phyloP scores from a whole-genome alignment of 345 rosid species.

The Eucalyptus leucophloia region DNA sequence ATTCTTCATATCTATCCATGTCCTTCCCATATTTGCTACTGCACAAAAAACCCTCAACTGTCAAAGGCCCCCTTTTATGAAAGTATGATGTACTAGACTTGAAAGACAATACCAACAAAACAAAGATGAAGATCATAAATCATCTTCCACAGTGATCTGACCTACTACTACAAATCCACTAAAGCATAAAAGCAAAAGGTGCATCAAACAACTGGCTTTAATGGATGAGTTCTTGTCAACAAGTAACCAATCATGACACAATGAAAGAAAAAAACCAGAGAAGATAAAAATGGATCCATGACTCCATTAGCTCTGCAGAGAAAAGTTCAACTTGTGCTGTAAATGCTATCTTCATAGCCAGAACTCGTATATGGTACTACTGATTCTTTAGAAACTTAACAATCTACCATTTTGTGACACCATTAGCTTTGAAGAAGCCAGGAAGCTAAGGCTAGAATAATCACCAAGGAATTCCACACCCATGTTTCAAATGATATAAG shows the following conservation, averaged over 20 bases:
- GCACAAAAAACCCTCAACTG: slow-evolving; percentile 3
- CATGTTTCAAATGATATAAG: neutral
- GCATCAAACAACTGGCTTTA: neutral
- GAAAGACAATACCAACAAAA: neutral
- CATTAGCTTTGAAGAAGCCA: neutral
- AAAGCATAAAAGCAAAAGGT: neutral
- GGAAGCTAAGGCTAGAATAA: neutral
- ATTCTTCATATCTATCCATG: slow-evolving; percentile 28
- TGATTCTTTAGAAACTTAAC: neutral
- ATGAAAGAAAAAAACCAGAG: neutral
- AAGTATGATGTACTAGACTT: neutral
- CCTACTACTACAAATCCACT: neutral
- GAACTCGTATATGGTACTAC: neutral
- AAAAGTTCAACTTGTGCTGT: neutral
- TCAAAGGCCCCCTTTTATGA: neutral
- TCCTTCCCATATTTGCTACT: slow-evolving; percentile 35
- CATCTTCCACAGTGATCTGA: neutral
- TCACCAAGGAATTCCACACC: neutral
- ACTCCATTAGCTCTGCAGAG: neutral
- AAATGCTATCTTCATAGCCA: neutral
- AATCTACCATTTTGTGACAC: neutral
- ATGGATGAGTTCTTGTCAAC: neutral
- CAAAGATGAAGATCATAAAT: neutral
- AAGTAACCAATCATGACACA: neutral
- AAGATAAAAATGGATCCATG: neutral